Percentiles rank a stretch among this genome's conserved stretches.
Conservation (phyloP, 345 rosid species). For the Trapa bicornis region DNA sequence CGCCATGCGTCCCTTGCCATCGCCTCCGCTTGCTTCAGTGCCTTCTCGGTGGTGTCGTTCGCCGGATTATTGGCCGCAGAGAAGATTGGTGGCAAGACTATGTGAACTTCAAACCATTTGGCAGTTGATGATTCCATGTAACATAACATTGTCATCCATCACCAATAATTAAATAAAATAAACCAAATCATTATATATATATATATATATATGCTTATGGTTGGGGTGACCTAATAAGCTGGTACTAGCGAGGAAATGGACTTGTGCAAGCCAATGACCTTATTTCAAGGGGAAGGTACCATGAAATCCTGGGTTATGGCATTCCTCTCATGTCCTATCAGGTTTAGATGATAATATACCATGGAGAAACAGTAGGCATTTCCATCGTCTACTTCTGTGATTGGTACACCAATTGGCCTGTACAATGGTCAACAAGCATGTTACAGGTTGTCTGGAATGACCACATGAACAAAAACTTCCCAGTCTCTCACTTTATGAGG, state of each 20-base stretch:
- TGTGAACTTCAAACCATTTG: background rate
- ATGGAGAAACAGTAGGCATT: too few relatives aligned
- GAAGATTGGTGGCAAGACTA: constrained; percentile 36
- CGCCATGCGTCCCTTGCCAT: constrained; percentile 41
- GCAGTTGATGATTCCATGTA: background rate
- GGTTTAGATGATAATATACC: background rate
- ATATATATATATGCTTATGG: too few relatives aligned
- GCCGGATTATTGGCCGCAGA: constrained; percentile 36
- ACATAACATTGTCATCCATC: too few relatives aligned
- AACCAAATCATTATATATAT: too few relatives aligned
- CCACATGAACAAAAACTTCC: too few relatives aligned
- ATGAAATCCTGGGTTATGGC: background rate
- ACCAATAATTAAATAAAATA: too few relatives aligned
- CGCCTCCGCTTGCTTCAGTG: constrained; percentile 53
- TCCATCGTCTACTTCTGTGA: too few relatives aligned
- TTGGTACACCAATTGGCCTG: too few relatives aligned
- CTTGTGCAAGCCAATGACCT: background rate
- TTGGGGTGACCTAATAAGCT: background rate
- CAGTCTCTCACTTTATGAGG: too few relatives aligned
- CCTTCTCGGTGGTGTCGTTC: constrained; percentile 43
- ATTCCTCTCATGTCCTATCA: background rate
- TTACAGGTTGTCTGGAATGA: too few relatives aligned
- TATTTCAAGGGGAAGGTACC: background rate
- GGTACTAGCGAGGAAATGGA: background rate
- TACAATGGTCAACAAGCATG: too few relatives aligned